Conservation (phyloP, 23 red algal species). For the Agarophyton chilense region DNA sequence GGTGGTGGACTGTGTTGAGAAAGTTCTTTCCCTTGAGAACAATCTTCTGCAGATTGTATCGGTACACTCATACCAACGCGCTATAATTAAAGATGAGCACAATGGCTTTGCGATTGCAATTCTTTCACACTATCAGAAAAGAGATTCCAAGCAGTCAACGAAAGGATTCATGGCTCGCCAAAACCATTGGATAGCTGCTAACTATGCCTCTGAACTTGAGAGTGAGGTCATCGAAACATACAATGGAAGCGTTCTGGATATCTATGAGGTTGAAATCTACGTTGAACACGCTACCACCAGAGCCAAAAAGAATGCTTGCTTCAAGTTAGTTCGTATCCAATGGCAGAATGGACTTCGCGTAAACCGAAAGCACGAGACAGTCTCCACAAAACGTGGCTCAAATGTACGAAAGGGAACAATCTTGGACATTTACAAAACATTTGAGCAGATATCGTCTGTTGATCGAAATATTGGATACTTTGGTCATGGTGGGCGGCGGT, state of each 20-base stretch:
- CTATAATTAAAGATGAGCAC: too few species aligned
- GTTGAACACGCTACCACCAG: background rate
- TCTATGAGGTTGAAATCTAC: background rate
- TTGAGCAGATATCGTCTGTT: background rate
- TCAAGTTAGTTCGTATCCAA: too few species aligned
- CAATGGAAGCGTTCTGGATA: background rate
- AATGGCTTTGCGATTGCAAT: background rate
- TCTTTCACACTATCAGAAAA: background rate
- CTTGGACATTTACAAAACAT: background rate
- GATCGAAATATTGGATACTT: constrained; percentile 13
- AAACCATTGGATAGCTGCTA: background rate
- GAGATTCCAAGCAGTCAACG: background rate
- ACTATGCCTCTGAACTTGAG: constrained; percentile 7
- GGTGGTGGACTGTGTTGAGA: too few species aligned
- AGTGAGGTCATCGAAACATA: too few species aligned
- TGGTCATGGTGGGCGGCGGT: background rate
- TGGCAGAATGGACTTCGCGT: too few species aligned
- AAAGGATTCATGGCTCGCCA: background rate
- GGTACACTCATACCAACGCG: too few species aligned
- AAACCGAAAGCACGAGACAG: too few species aligned
- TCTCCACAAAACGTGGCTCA: too few species aligned
- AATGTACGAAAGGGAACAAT: background rate
- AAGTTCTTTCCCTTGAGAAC: too few species aligned
- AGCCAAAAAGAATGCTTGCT: too few species aligned
- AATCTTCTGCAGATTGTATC: too few species aligned